Conservation (phyloP, 2,329 filamentous ascomycete species). For the Aspergillus vadensis region DNA sequence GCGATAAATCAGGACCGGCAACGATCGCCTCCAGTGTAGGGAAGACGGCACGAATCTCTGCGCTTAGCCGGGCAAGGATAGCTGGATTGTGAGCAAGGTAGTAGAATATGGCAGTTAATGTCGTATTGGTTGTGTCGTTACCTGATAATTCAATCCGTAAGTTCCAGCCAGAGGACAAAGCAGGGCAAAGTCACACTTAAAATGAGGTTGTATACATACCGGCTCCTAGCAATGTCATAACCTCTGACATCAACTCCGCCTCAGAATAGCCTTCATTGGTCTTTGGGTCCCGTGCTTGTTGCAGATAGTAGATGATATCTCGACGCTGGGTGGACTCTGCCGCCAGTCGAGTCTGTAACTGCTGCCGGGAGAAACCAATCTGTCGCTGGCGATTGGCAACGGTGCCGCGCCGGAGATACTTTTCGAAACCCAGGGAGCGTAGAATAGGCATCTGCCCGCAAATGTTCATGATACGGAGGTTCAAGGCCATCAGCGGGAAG, state of each 20-base stretch:
- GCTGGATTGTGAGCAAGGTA: background rate
- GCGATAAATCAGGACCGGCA: background rate
- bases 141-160: background rate
- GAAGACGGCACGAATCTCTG: background rate
- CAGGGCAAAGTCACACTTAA: background rate
- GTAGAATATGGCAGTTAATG: background rate
- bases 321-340: background rate
- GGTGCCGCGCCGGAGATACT: background rate
- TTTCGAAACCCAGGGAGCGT: background rate
- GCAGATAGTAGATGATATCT: background rate
- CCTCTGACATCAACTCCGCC: background rate
- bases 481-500: background rate
- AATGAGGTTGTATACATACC: background rate
- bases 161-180: background rate
- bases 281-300: background rate
- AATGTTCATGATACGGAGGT: background rate
- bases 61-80: background rate
- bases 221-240: background rate
- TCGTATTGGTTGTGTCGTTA: background rate
- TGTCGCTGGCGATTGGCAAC: background rate
- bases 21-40: background rate
- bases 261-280: background rate
- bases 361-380: background rate
- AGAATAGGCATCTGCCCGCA: background rate
- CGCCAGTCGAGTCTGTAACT: background rate